Conservation (phyloP, 257 asterid genomes). For the Salvia hispanica region DNA sequence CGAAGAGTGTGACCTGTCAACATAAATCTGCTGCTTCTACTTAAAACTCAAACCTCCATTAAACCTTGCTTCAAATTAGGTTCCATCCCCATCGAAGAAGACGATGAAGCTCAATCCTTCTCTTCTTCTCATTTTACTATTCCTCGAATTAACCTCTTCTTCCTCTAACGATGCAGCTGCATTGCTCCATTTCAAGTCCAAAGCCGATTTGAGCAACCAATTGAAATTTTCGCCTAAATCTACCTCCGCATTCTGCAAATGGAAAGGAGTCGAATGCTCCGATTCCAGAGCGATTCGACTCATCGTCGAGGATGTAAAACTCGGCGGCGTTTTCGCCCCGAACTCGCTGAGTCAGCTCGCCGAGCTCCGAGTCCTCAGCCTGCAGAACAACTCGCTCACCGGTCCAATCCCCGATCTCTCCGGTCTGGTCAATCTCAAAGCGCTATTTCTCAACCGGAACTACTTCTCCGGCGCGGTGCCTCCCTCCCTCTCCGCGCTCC, state of each 20-base stretch:
- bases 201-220: constrained; percentile 54
- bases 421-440: constrained; percentile 56
- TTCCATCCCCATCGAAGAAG: constrained; percentile 5
- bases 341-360: constrained; percentile 50
- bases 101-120: constrained; percentile 30
- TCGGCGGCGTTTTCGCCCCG: constrained; percentile 63
- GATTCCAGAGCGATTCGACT: constrained; percentile 48
- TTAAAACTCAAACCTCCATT: not conserved
- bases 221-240: constrained; percentile 41
- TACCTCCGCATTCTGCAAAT: constrained; percentile 54
- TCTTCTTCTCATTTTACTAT: constrained; percentile 26
- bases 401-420: constrained; percentile 86
- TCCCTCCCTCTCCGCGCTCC: constrained; percentile 64
- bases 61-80: not conserved
- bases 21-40: constrained; percentile 3
- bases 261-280: constrained; percentile 67
- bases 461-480: constrained; percentile 63
- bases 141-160: constrained; percentile 27
- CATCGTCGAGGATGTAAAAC: constrained; percentile 42
- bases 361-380: constrained; percentile 71
- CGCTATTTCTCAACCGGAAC: constrained; percentile 60
- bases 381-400: constrained; percentile 75
- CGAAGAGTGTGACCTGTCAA: not conserved
- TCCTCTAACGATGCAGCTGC: constrained; percentile 53
- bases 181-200: constrained; percentile 62